Percentiles rank a stretch among this genome's conserved stretches.
These are phyloP conservation scores for Intubia oerlemansii DNA, from an alignment of 2,329 filamentous ascomycete species.

Conservation along the genomic window DNA sequence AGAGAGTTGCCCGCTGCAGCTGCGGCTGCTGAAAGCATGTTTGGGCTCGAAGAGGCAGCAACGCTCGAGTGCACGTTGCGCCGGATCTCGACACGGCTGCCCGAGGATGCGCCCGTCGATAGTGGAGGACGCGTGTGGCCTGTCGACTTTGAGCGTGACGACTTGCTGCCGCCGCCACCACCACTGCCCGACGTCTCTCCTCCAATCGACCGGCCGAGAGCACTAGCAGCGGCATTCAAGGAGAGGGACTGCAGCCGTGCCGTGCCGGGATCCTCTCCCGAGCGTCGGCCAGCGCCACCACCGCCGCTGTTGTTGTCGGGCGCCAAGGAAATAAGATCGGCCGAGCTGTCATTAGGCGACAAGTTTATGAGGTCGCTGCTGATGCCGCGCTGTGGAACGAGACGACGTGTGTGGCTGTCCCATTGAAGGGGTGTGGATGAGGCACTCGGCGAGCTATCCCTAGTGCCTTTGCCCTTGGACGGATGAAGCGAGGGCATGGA, in stretches of 20 bases:
- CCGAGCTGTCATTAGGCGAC: constrained; percentile 11
- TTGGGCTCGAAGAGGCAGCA: too few relatives aligned
- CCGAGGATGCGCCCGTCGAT: not conserved
- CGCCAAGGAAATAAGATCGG: constrained; percentile 7
- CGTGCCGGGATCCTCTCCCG: constrained; percentile 17
- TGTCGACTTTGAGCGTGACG: constrained; percentile 2
- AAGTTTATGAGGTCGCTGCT: constrained; percentile 15
- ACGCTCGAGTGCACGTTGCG: constrained; percentile 7
- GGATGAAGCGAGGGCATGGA: too few relatives aligned
- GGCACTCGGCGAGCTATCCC: too few relatives aligned
- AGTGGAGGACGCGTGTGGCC: constrained; percentile 1
- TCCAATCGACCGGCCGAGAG: constrained; percentile 16
- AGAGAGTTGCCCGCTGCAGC: too few relatives aligned
- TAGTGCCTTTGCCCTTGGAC: too few relatives aligned
- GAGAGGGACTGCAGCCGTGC: constrained; percentile 21
- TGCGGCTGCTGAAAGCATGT: too few relatives aligned
- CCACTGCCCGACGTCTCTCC: too few relatives aligned
- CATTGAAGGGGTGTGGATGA: constrained; percentile 21
- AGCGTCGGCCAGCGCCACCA: constrained; percentile 16
- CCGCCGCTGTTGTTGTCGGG: too few relatives aligned
- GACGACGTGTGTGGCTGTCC: constrained; percentile 32
- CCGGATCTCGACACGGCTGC: constrained; percentile 4
- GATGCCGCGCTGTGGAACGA: constrained; percentile 16
- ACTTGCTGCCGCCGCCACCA: not conserved
- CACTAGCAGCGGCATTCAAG: constrained; percentile 33